phyloP scores from a whole-genome alignment of 441 rosid species.

The Corymbia citriodora region DNA sequence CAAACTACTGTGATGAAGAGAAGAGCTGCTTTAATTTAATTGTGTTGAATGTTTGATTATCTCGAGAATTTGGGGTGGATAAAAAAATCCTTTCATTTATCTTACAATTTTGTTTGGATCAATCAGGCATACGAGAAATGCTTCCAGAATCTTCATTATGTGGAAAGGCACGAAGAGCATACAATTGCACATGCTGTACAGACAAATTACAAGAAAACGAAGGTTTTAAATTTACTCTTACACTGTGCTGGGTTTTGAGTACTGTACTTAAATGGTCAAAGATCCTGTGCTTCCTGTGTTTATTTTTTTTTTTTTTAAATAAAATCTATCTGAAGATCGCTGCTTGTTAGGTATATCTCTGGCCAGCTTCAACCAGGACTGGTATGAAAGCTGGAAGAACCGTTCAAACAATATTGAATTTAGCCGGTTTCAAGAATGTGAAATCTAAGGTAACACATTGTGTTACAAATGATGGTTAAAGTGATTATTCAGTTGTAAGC shows the following conservation, averaged over 20 bases:
- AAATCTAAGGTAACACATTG: constrained; percentile 72
- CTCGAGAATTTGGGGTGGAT: background rate
- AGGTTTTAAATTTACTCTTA: constrained; percentile 34
- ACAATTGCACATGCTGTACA: constrained; percentile 90
- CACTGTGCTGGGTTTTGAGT: background rate
- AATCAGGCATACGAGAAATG: constrained; percentile 89
- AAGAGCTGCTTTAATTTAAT: background rate
- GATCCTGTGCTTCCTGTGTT: background rate
- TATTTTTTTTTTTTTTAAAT: background rate
- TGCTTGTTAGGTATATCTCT: constrained; percentile 61
- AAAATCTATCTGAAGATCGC: background rate
- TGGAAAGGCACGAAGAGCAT: constrained; percentile 90
- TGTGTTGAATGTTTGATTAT: background rate
- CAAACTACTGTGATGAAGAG: background rate
- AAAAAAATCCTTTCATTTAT: background rate
- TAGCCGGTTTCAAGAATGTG: constrained; percentile 89
- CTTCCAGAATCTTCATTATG: constrained; percentile 85
- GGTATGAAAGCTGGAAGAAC: constrained; percentile 92
- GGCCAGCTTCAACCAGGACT: constrained; percentile 85
- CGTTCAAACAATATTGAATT: constrained; percentile 61
- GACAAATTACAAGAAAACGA: constrained; percentile 79
- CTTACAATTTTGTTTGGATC: background rate
- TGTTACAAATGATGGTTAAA: background rate
- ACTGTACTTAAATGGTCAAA: background rate
- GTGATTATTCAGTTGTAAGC: background rate